phyloP scores from a whole-genome alignment of 345 rosid species.

The Aegle marmelos region DNA sequence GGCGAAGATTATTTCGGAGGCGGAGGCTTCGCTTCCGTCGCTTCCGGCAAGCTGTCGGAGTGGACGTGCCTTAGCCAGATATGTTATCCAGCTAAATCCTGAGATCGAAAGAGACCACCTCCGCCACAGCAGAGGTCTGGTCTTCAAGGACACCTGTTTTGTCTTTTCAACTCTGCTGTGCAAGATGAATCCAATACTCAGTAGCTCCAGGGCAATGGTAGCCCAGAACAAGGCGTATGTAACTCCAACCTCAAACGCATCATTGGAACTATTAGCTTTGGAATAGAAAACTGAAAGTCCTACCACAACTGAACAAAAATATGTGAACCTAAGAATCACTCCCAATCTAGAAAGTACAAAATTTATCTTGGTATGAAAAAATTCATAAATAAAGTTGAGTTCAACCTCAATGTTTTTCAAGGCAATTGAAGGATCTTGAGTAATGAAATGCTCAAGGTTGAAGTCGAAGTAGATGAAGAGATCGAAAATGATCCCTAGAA shows the following conservation, averaged over 20 bases:
- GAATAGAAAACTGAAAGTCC: conserved; percentile 36
- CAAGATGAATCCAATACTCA: neutral
- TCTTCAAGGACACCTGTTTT: neutral
- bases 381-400: conserved; percentile 62
- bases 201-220: conserved; percentile 43
- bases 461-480: conserved; percentile 42
- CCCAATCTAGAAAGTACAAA: conserved; percentile 41
- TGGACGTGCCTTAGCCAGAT: neutral
- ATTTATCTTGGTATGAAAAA: conserved; percentile 47
- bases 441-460: conserved; percentile 24
- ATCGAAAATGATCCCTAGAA: conserved; percentile 63
- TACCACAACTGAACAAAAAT: conserved; percentile 27
- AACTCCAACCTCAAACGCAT: conserved; percentile 37
- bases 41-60: neutral
- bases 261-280: conserved; percentile 20
- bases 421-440: conserved; percentile 28
- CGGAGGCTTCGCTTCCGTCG: no score
- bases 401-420: conserved; percentile 51
- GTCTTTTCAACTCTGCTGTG: neutral
- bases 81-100: neutral
- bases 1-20: neutral
- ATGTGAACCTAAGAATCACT: conserved; percentile 22
- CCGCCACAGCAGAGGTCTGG: conserved; percentile 19
- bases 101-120: neutral
- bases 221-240: conserved; percentile 51